These are phyloP conservation scores for Zangia roseola DNA, from an alignment of 768 basidiomycete species.

Conservation along the genomic window DNA sequence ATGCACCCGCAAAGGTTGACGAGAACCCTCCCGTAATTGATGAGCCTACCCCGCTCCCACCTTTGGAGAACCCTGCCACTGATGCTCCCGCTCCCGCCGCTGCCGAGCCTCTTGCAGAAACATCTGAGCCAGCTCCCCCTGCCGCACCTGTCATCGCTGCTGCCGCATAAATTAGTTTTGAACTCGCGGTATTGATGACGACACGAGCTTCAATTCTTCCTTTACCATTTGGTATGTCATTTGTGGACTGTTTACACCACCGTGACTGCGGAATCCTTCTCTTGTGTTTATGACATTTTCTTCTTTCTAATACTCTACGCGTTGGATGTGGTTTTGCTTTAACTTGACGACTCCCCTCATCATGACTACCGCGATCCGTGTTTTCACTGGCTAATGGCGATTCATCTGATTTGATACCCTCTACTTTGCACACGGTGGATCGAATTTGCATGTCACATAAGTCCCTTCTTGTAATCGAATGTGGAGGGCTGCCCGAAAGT, in stretches of 20 bases:
- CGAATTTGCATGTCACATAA: constrained; percentile 32
- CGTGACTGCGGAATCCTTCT: constrained; percentile 38
- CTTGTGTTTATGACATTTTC: constrained; percentile 35
- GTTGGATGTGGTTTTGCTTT: constrained; percentile 62
- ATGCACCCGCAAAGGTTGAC: constrained; percentile 77
- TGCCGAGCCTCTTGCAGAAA: constrained; percentile 36
- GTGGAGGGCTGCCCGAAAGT: constrained; percentile 13
- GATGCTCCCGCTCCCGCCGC: constrained; percentile 39
- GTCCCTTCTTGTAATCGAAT: constrained; percentile 33
- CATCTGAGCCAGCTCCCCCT: constrained; percentile 40
- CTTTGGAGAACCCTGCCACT: constrained; percentile 75
- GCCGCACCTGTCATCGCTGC: constrained; percentile 72
- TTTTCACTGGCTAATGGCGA: constrained; percentile 67
- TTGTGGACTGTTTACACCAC: constrained; percentile 36
- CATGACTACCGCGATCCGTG: constrained; percentile 62
- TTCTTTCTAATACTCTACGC: constrained; percentile 41
- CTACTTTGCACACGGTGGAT: constrained; percentile 31
- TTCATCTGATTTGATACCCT: constrained; percentile 61
- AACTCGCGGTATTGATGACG: constrained; percentile 36
- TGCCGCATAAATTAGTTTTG: constrained; percentile 56
- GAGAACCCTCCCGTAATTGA: constrained; percentile 90
- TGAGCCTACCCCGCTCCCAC: constrained; percentile 76
- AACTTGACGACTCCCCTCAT: constrained; percentile 56
- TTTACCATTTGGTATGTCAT: constrained; percentile 36
- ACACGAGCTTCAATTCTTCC: constrained; percentile 41